Percentiles rank a stretch among this genome's conserved stretches.
These are phyloP conservation scores for Leersia perrieri DNA, from an alignment of 176 grass and related monocot species.

Conservation along the genomic window DNA sequence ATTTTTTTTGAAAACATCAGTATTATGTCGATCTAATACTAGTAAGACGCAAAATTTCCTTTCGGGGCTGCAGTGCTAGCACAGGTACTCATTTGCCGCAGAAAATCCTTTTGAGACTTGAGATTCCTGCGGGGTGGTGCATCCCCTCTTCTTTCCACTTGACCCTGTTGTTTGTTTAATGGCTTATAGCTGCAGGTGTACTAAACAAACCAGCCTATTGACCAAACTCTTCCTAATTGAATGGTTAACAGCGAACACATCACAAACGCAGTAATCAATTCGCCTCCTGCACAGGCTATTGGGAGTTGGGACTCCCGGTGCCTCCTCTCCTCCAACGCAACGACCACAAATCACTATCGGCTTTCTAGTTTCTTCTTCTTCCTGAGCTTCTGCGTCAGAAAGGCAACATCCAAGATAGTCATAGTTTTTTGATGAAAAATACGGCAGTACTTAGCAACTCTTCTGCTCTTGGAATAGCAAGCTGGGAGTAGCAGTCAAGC, in stretches of 20 bases:
- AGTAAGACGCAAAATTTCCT: too few relatives aligned
- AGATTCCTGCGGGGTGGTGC: too few relatives aligned
- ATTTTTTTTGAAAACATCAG: too few relatives aligned
- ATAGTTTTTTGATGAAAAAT: not conserved
- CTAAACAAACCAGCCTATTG: not conserved
- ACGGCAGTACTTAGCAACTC: not conserved
- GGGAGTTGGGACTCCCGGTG: not conserved
- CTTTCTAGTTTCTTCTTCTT: conserved; percentile 18
- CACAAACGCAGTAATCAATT: not conserved
- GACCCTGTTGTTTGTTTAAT: not conserved
- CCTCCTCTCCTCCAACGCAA: not conserved
- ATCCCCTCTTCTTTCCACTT: not conserved
- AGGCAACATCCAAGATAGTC: not conserved
- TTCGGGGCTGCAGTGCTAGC: too few relatives aligned
- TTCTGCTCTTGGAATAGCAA: not conserved
- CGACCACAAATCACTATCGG: not conserved
- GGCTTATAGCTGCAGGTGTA: not conserved
- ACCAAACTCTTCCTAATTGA: not conserved
- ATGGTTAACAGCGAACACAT: not conserved
- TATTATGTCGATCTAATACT: too few relatives aligned
- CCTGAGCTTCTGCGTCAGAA: not conserved
- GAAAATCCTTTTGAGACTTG: too few relatives aligned
- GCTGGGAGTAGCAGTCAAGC: not conserved
- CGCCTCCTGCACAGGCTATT: not conserved
- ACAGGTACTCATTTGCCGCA: too few relatives aligned